A percentile compares a stretch with the other conserved stretches of the same genome.
These are phyloP conservation scores for Paecilomyces fulvus DNA, from an alignment of 2,329 filamentous ascomycete genomes.

Conservation along the genomic window DNA sequence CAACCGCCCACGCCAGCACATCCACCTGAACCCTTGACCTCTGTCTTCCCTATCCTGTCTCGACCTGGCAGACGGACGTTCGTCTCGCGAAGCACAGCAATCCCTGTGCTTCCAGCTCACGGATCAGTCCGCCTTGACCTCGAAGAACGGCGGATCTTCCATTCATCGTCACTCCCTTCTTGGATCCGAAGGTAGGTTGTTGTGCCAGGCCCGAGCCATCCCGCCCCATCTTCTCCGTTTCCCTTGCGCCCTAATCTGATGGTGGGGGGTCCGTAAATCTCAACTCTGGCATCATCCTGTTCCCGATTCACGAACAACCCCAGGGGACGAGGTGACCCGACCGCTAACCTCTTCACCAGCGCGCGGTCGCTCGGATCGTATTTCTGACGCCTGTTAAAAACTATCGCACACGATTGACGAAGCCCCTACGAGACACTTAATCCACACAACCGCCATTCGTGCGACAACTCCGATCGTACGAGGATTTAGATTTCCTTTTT, in stretches of 20 bases:
- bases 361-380: slow-evolving; percentile 20
- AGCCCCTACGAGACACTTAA: slow-evolving; percentile 7
- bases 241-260: background rate
- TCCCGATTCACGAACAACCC: background rate
- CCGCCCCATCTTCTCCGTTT: background rate
- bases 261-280: background rate
- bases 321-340: background rate
- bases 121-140: slow-evolving; percentile 4
- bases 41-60: slow-evolving; percentile 9
- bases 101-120: background rate
- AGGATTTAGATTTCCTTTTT: slow-evolving; percentile 2
- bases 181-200: slow-evolving; percentile 22
- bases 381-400: slow-evolving; percentile 11
- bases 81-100: background rate
- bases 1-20: slow-evolving; percentile 14
- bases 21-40: slow-evolving; percentile 12
- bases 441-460: slow-evolving; percentile 4
- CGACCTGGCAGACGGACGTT: slow-evolving; percentile 10
- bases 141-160: slow-evolving; percentile 11
- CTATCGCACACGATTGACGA: slow-evolving; percentile 10
- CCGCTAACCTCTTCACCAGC: slow-evolving; percentile 15
- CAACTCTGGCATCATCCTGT: background rate
- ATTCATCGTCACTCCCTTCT: slow-evolving; percentile 25
- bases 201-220: slow-evolving; percentile 2
- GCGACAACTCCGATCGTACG: slow-evolving; percentile 4